Percentiles rank a stretch among this genome's conserved stretches.
Conservation (phyloP, 2,329 filamentous ascomycete genomes). For the Penicillium sp. region DNA sequence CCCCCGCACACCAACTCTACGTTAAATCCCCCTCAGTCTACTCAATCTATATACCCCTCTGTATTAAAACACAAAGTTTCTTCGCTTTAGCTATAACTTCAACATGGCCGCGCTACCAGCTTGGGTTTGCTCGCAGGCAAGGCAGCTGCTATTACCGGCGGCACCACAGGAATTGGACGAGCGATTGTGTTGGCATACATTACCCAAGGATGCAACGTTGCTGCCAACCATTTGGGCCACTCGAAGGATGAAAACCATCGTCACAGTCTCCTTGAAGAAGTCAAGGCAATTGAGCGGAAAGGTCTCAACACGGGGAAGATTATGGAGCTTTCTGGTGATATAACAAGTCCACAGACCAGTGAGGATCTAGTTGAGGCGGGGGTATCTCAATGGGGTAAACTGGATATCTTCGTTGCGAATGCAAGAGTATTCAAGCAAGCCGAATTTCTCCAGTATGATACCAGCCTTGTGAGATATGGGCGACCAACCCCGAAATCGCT, state of each 20-base stretch:
- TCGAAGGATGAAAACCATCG: conserved; percentile 24
- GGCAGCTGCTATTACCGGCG: conserved; percentile 19
- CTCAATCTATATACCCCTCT: background rate
- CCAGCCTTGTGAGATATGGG: too few relatives aligned
- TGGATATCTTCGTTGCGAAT: conserved; percentile 36
- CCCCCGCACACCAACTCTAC: background rate
- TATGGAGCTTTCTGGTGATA: conserved; percentile 70
- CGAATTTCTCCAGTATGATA: conserved; percentile 66
- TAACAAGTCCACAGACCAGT: conserved; percentile 69
- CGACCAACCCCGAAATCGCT: too few relatives aligned
- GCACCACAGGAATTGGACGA: conserved; percentile 20
- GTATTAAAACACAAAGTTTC: conserved; percentile 26
- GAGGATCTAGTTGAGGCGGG: conserved; percentile 58
- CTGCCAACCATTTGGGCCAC: conserved; percentile 30
- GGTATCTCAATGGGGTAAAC: conserved; percentile 25
- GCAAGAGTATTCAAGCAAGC: conserved; percentile 67
- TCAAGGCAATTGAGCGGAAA: conserved; percentile 11
- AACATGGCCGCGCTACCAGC: conserved; percentile 22
- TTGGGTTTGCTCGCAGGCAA: conserved; percentile 22
- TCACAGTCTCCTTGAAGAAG: conserved; percentile 23
- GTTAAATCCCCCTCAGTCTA: background rate
- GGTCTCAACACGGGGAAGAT: conserved; percentile 13
- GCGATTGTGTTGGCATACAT: conserved; percentile 20
- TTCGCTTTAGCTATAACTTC: conserved; percentile 44
- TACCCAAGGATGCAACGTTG: conserved; percentile 31